These are phyloP conservation scores for Colletotrichum sp. DNA, from an alignment of 2,329 filamentous ascomycete species.

Conservation along the genomic window DNA sequence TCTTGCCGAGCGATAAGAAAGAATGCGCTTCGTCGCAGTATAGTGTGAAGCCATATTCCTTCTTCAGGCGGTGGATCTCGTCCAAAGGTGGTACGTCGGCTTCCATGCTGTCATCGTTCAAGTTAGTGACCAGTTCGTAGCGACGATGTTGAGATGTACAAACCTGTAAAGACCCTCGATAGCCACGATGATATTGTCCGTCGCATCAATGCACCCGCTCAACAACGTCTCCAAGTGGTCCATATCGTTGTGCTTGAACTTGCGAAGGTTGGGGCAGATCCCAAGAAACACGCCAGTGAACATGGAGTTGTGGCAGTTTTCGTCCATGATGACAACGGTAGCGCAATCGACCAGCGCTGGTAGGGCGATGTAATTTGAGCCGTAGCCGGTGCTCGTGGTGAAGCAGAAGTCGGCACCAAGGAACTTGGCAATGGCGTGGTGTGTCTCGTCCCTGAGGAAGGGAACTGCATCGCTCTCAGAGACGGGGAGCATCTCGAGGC, in stretches of 20 bases:
- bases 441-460: conserved; percentile 1
- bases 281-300: conserved; percentile 17
- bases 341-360: conserved; percentile 6
- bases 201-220: background rate
- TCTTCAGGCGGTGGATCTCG: background rate
- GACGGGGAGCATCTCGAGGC: conserved; percentile 16
- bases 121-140: rapidly evolving
- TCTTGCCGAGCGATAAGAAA: conserved; percentile 17
- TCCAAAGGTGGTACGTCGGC: background rate
- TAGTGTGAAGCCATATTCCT: conserved; percentile 8
- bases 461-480: conserved; percentile 9
- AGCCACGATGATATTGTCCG: background rate
- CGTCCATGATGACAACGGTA: conserved; percentile 12
- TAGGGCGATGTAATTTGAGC: conserved; percentile 20
- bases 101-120: background rate
- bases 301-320: conserved; percentile 19
- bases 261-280: background rate
- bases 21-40: conserved; percentile 23
- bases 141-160: background rate
- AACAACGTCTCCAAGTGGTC: conserved; percentile 5
- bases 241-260: conserved; percentile 15
- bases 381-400: conserved; percentile 19
- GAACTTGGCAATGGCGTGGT: conserved; percentile 4
- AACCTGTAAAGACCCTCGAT: conserved; percentile 17
- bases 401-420: conserved; percentile 15